These are phyloP conservation scores for Cladosporium sp. DNA, from an alignment of 2,329 filamentous ascomycete species.

Conservation along the genomic window DNA sequence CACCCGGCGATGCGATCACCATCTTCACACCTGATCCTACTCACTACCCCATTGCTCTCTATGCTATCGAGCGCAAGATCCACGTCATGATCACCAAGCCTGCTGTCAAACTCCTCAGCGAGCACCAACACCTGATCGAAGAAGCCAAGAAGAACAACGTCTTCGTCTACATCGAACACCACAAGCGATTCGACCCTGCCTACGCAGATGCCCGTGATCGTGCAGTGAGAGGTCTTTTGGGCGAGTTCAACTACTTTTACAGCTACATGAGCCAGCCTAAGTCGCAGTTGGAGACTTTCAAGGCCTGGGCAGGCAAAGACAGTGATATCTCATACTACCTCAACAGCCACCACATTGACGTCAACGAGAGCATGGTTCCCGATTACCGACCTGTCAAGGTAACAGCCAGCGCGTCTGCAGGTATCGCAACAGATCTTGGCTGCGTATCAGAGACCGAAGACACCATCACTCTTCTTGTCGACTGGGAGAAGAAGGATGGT, in stretches of 20 bases:
- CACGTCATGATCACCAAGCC: slow-evolving; percentile 95
- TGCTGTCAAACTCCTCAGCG: slow-evolving; percentile 75
- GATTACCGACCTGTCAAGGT: slow-evolving; percentile 76
- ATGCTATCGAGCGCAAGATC: slow-evolving; percentile 81
- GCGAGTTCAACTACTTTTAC: slow-evolving; percentile 98
- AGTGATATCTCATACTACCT: slow-evolving; percentile 95
- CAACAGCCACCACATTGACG: slow-evolving; percentile 90
- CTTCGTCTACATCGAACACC: slow-evolving; percentile 91
- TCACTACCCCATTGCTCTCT: slow-evolving; percentile 86
- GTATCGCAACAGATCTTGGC: slow-evolving; percentile 72
- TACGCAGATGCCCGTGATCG: slow-evolving; percentile 83
- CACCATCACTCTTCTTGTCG: slow-evolving; percentile 84
- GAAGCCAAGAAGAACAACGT: slow-evolving; percentile 71
- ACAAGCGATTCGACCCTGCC: slow-evolving; percentile 92
- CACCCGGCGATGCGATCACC: slow-evolving; percentile 81
- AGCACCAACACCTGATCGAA: slow-evolving; percentile 73
- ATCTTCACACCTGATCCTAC: slow-evolving; percentile 95
- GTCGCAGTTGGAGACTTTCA: slow-evolving; percentile 88
- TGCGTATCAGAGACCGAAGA: slow-evolving; percentile 82
- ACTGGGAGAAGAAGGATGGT: slow-evolving; percentile 74
- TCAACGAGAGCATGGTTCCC: slow-evolving; percentile 87
- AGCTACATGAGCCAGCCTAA: slow-evolving; percentile 94
- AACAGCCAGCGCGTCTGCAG: slow-evolving; percentile 70
- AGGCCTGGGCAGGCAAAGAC: slow-evolving; percentile 86
- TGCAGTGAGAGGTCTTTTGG: slow-evolving; percentile 60